Percentiles rank a stretch among this genome's conserved stretches.
Evolutionary conservation across 768 basidiomycete genomes (phyloP).

Genomic region (Tubosaeta sp.): DNA sequence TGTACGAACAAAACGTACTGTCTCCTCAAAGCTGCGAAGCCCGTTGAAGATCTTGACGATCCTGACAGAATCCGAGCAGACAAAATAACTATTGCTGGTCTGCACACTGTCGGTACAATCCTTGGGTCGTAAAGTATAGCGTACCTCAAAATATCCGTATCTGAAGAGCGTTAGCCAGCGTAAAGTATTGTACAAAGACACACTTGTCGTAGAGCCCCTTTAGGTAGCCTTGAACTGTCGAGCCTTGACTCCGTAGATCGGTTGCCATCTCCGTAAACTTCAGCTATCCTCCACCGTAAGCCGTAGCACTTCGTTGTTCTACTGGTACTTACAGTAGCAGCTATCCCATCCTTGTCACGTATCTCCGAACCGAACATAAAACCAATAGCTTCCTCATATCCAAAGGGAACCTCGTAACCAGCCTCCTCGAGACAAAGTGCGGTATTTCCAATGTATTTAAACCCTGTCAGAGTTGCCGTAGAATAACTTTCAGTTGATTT

Average conservation of each 20-base stretch:
- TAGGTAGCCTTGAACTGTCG: conserved; percentile 54
- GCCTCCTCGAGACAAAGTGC: conserved; percentile 58
- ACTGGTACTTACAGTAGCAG: conserved; percentile 56
- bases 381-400: conserved; percentile 91
- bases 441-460: conserved; percentile 88
- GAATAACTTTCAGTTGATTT: neutral
- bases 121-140: neutral
- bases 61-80: conserved; percentile 62
- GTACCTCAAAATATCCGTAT: conserved; percentile 76
- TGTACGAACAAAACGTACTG: conserved; percentile 18
- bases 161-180: conserved; percentile 31
- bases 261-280: conserved; percentile 66
- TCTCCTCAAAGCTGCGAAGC: conserved; percentile 55
- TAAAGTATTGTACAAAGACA: conserved; percentile 6
- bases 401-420: conserved; percentile 74
- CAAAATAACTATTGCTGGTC: conserved; percentile 82
- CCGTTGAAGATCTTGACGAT: conserved; percentile 66
- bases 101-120: conserved; percentile 24
- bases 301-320: neutral
- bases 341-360: conserved; percentile 85
- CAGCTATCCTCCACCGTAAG: conserved; percentile 38
- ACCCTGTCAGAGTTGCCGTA: conserved; percentile 45
- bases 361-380: conserved; percentile 81
- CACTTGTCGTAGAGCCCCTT: conserved; percentile 61
- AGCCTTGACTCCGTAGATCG: conserved; percentile 45